These are phyloP conservation scores for Yamadazyma triangularis DNA, from an alignment of 1,139 yeast species.

Conservation along the genomic window DNA sequence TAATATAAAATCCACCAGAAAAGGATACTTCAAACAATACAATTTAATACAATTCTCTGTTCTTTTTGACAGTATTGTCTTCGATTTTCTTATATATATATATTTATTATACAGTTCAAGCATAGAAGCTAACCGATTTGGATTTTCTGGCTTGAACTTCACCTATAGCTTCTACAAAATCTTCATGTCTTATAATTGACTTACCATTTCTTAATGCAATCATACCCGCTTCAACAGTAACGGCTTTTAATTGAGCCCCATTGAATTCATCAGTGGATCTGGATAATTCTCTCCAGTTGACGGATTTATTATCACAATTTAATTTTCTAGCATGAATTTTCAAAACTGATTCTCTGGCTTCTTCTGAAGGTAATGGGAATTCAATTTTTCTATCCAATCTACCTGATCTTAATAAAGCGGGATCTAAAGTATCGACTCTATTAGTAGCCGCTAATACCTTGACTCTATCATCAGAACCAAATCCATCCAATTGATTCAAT, in stretches of 20 bases:
- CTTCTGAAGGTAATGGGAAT: constrained; percentile 96
- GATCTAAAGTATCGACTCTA: constrained; percentile 96
- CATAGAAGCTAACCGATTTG: constrained; percentile 93
- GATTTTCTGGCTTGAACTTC: constrained; percentile 98
- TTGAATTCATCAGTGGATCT: constrained; percentile 97
- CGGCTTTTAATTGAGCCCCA: constrained; percentile 98
- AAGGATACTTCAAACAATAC: too few species aligned
- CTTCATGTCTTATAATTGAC: constrained; percentile 89
- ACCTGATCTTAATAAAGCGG: constrained; percentile 94
- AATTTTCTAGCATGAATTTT: constrained; percentile 96
- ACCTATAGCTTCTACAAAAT: constrained; percentile 95
- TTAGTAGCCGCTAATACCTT: constrained; percentile 97
- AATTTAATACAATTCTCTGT: too few species aligned
- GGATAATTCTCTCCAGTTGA: constrained; percentile 97
- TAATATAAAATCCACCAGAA: too few species aligned
- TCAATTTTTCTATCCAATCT: constrained; percentile 97
- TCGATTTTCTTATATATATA: too few species aligned
- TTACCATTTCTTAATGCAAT: constrained; percentile 96
- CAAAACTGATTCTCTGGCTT: constrained; percentile 91
- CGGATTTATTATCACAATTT: constrained; percentile 81
- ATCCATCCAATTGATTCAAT: constrained; percentile 95
- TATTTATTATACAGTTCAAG: constrained; percentile 26
- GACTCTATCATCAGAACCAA: constrained; percentile 96
- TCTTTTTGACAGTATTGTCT: too few species aligned
- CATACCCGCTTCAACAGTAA: constrained; percentile 99